A percentile compares a stretch with the other conserved stretches of the same genome.
Evolutionary conservation across 2,329 filamentous ascomycete genomes (phyloP).

Genomic region (Xylariaceae sp.): DNA sequence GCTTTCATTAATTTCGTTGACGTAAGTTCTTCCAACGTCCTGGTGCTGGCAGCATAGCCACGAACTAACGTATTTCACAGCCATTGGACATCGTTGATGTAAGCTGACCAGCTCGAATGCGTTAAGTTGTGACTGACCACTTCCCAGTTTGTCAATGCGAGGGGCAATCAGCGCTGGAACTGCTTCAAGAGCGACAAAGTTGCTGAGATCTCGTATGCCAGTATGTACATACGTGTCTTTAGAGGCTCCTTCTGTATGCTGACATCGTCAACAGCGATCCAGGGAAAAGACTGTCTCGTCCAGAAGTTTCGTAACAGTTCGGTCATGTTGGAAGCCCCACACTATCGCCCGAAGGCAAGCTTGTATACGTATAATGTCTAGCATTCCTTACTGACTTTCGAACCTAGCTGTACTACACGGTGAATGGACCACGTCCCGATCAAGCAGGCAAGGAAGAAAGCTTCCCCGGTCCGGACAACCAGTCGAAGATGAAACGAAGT

Average conservation of each 20-base stretch:
- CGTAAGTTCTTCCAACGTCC: slow-evolving; percentile 44
- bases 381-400: slow-evolving; percentile 5
- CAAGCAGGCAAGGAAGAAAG: slow-evolving; percentile 66
- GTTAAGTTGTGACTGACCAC: not conserved
- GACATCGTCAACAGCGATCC: slow-evolving; percentile 60
- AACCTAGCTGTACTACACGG: slow-evolving; percentile 49
- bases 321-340: slow-evolving; percentile 81
- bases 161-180: slow-evolving; percentile 72
- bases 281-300: slow-evolving; percentile 85
- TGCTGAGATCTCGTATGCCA: slow-evolving; percentile 92
- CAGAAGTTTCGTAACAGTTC: slow-evolving; percentile 97
- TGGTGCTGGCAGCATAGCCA: slow-evolving; percentile 29
- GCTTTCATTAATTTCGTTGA: slow-evolving; percentile 94
- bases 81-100: slow-evolving; percentile 71
- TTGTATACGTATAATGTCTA: not conserved
- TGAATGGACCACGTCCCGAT: slow-evolving; percentile 44
- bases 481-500: slow-evolving; percentile 81
- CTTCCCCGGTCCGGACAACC: slow-evolving; percentile 78
- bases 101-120: slow-evolving; percentile 25
- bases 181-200: slow-evolving; percentile 80
- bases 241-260: slow-evolving; percentile 16
- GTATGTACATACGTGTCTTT: slow-evolving; percentile 45
- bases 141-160: slow-evolving; percentile 64
- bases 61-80: slow-evolving; percentile 42
- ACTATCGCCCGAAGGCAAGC: slow-evolving; percentile 77